Base-by-base conservation (phyloP, 2,329 filamentous ascomycete species). In the Trichophyton rubrum region DNA sequence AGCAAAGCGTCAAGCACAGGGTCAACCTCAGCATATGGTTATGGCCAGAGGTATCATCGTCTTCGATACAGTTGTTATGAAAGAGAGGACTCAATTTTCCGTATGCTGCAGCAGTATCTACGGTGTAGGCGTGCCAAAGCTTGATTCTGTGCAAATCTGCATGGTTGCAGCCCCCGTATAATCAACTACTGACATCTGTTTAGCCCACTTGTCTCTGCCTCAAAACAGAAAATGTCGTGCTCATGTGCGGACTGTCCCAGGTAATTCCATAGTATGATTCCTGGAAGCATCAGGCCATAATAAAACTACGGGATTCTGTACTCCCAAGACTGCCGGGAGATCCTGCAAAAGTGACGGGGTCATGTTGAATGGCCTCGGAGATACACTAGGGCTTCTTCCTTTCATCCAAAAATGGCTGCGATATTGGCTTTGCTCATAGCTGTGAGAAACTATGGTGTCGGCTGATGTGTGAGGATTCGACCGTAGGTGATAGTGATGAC, bases 121-220 rank as follows among this genome's bases (percentile, higher is more conserved):
- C 64, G 11, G 66, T 64, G 61, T 67, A 66, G 20, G 22, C 58
- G n/a, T 67, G 64, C 64, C 65, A 67, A 11, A 55, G 22, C 33
- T 67, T 58, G 56, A 60, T 60, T 27, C 61, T 65, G 33, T 67
- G 65, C 20, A 63, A 63, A 60, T 67, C 64, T 45, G 61, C 20
- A 55, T 67, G 67, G 61, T 67, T 61, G 45, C 60, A 66, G 20
- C 27, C 64, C 66, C 41, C 62, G 63, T 51, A 67, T 65, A 17
- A 67, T 64, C 17, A 67, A 38, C 59, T 56, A 67, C 11, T 59
- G 62, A 49, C 40, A 41, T 64, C 45, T 58, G 49, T 62, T 62
- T 11, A 65, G 15, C 2, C 64, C 62, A 17, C 59, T 61, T 43
- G 58, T 65, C 47, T 66, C 66, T 61, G 60, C 63, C 60, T 65